Base-by-base conservation (phyloP, 2,329 filamentous ascomycete genomes). In the Neonectria ditissima region DNA sequence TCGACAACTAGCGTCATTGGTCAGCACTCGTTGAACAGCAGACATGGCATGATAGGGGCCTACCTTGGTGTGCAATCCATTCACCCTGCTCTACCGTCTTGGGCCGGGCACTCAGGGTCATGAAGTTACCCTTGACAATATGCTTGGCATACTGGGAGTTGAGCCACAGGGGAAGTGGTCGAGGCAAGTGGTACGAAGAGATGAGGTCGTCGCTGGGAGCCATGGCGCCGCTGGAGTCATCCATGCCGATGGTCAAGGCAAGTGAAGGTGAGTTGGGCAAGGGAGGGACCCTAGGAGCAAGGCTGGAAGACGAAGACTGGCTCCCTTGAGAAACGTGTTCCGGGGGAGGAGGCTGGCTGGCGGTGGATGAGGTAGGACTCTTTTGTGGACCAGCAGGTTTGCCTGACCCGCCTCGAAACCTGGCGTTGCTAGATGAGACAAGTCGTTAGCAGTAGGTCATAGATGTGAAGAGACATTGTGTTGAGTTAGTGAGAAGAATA, bases 41-140 rank as follows among this genome's bases (percentile, higher is more conserved):
- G 14, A 37, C 63, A 62, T n/a, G 26, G 26, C 24, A 41, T 14
- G 10, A 16, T 48, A 43, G 37, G n/a, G 48, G 34, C 64, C 30
- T 66, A 97, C 95, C 90, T 85, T 98, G 95, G 79, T 98, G 94
- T 68, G 95, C 94, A 72, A 97, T 87, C 95, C 95, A 98, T 80
- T 98, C 95, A 69, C 93, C 95, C 77, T 94, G 89, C 75, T 97
- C 95, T 53, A 98, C 92, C 65, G 96, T 94, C 82, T 95, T 94
- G 26, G 95, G 95, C 76, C 94, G 92, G 54, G 94, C 93, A 74
- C 95, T 97, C 66, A 98, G 82, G n/a, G 95, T 97, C 91, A 97
- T 93, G 77, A 98, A 97, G 82, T 97, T 98, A 60, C 95, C 95
- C 83, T 96, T 97, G 75, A 97, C 94, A 70, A 97, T 97, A 76